Conservation (phyloP, 768 basidiomycete genomes). For the Suillus clintonianus region DNA sequence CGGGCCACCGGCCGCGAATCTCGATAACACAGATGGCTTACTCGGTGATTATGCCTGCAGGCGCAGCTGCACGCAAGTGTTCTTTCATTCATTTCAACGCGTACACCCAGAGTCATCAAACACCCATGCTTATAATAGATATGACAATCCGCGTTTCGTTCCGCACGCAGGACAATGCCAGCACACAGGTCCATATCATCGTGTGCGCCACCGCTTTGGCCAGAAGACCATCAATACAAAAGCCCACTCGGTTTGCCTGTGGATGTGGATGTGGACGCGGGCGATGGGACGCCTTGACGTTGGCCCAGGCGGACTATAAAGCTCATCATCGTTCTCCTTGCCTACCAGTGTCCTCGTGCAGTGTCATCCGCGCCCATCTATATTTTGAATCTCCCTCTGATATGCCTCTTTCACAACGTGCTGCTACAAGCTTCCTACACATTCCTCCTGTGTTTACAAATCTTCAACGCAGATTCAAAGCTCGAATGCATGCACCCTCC, state of each 20-base stretch:
- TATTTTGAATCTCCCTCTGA: background rate
- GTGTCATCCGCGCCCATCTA: background rate
- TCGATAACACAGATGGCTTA: background rate
- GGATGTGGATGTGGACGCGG: background rate
- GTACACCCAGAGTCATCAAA: background rate
- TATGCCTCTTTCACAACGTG: background rate
- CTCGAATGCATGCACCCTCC: background rate
- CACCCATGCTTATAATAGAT: background rate
- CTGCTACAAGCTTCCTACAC: background rate
- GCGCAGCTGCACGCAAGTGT: constrained; percentile 1
- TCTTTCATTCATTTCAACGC: background rate
- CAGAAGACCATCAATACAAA: background rate
- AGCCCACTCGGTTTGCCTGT: background rate
- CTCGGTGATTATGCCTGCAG: constrained; percentile 1
- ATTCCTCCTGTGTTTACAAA: background rate
- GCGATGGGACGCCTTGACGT: background rate
- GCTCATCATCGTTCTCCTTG: background rate
- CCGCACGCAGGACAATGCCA: constrained; percentile 2
- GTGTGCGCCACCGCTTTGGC: constrained; percentile 1
- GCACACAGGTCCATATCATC: constrained; percentile 1
- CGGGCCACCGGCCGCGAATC: background rate
- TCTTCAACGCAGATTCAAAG: background rate
- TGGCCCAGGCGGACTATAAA: background rate
- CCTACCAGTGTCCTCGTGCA: background rate
- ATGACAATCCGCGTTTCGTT: background rate